Conservation (phyloP, 2,329 filamentous ascomycete species). For the Aspergillus oerlinghausenensis region DNA sequence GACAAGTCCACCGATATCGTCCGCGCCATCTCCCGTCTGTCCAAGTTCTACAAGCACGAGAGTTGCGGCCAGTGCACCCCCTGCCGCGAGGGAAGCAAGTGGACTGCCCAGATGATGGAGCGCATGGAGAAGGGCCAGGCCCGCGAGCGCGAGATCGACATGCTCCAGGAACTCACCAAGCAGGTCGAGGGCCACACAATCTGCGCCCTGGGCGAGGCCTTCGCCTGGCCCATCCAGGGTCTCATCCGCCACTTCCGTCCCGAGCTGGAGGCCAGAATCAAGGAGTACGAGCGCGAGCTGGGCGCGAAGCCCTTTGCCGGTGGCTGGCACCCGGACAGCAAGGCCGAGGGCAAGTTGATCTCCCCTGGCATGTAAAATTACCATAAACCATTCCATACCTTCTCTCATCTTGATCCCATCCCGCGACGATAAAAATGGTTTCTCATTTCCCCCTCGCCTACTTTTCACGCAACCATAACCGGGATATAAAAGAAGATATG, state of each 20-base stretch:
- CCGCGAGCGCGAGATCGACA: conserved; percentile 90
- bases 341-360: conserved; percentile 74
- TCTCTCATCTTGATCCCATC: not conserved
- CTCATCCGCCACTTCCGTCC: conserved; percentile 97
- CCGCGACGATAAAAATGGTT: not conserved
- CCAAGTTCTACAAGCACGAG: conserved; percentile 98
- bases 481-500: not conserved
- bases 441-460: not conserved
- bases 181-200: conserved; percentile 99
- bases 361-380: conserved; percentile 71
- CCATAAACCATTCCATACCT: not conserved
- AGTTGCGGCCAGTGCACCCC: conserved; percentile 97
- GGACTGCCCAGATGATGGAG: conserved; percentile 98
- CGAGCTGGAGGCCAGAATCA: conserved; percentile 87
- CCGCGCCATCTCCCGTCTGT: conserved; percentile 84
- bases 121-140: conserved; percentile 90
- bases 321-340: conserved; percentile 75
- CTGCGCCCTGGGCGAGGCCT: conserved; percentile 94
- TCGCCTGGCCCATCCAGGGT: conserved; percentile 97
- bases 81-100: conserved; percentile 98
- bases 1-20: conserved; percentile 97
- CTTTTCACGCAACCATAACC: not conserved
- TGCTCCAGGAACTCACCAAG: conserved; percentile 98
- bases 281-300: conserved; percentile 67
- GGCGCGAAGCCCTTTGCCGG: conserved; percentile 76